These are phyloP conservation scores for Trametes sanguinea DNA, from an alignment of 768 basidiomycete genomes.

Conservation along the genomic window DNA sequence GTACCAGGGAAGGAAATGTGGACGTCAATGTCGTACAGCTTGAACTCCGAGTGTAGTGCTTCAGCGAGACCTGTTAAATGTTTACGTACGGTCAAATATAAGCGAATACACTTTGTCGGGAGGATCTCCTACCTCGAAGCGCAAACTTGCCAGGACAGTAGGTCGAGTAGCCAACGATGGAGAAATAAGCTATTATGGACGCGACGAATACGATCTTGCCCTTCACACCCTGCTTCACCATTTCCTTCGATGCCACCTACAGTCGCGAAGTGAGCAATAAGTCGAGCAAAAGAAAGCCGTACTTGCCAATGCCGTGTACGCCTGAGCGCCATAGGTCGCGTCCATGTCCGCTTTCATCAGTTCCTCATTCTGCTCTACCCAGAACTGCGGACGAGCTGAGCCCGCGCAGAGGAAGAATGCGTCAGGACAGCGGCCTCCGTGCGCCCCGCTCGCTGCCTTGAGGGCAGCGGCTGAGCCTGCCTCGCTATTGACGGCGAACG, in stretches of 20 bases:
- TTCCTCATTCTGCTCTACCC: conserved; percentile 67
- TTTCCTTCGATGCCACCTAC: conserved; percentile 68
- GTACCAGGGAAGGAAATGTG: conserved; percentile 85
- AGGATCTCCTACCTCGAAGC: conserved; percentile 60
- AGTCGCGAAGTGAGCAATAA: neutral
- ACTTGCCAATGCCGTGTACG: conserved; percentile 54
- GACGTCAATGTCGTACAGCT: conserved; percentile 74
- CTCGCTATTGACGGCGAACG: conserved; percentile 61
- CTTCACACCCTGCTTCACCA: conserved; percentile 55
- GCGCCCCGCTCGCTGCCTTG: conserved; percentile 53
- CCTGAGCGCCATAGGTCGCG: conserved; percentile 55
- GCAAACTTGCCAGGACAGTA: conserved; percentile 89
- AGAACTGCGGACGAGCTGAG: conserved; percentile 65
- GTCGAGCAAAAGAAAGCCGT: no score
- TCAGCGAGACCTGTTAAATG: conserved; percentile 71
- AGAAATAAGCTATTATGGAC: conserved; percentile 74
- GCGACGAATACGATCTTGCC: conserved; percentile 79
- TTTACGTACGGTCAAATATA: neutral
- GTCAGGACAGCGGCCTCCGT: conserved; percentile 66
- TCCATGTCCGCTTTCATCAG: conserved; percentile 58
- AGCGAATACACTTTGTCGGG: neutral
- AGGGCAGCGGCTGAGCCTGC: conserved; percentile 61
- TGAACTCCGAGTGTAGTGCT: conserved; percentile 74
- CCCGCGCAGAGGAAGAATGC: conserved; percentile 84
- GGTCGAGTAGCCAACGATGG: conserved; percentile 73